These are phyloP conservation scores for Myotisia sp. DNA, from an alignment of 2,329 filamentous ascomycete genomes.

Conservation along the genomic window DNA sequence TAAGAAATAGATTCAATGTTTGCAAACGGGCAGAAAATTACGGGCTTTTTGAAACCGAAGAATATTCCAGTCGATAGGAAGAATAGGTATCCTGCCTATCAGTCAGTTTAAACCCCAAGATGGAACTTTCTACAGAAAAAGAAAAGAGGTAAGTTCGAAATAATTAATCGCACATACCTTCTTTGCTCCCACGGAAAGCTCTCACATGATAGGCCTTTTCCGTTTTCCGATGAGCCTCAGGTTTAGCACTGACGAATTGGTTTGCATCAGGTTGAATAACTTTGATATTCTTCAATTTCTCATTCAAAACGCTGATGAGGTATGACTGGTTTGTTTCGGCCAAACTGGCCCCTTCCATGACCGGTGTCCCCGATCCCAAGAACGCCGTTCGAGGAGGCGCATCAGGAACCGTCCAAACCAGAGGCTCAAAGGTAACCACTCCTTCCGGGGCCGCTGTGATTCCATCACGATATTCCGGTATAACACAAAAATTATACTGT, in stretches of 20 bases:
- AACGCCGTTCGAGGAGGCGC: conserved; percentile 34
- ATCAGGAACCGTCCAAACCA: conserved; percentile 48
- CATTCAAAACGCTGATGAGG: conserved; percentile 34
- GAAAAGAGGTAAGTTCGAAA: neutral
- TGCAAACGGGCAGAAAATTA: conserved; percentile 48
- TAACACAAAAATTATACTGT: conserved; percentile 48
- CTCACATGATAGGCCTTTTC: conserved; percentile 52
- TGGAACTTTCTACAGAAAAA: neutral
- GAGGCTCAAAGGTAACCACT: conserved; percentile 35
- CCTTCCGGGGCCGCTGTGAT: conserved; percentile 33
- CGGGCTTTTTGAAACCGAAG: conserved; percentile 52
- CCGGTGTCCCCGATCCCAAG: conserved; percentile 29
- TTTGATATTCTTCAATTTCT: conserved; percentile 32
- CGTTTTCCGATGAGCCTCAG: conserved; percentile 46
- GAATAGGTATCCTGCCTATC: conserved; percentile 44
- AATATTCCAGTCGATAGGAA: conserved; percentile 47
- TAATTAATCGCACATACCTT: conserved; percentile 31
- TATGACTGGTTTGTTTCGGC: conserved; percentile 34
- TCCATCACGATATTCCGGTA: conserved; percentile 40
- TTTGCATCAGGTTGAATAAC: conserved; percentile 41
- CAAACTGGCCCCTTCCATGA: conserved; percentile 26
- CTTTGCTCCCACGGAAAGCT: conserved; percentile 50
- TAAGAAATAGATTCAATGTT: conserved; percentile 47
- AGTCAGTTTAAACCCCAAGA: too few species aligned
- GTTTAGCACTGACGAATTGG: conserved; percentile 46